Base-by-base conservation (phyloP, 2,329 filamentous ascomycete species). In the Colletotrichum sp. region DNA sequence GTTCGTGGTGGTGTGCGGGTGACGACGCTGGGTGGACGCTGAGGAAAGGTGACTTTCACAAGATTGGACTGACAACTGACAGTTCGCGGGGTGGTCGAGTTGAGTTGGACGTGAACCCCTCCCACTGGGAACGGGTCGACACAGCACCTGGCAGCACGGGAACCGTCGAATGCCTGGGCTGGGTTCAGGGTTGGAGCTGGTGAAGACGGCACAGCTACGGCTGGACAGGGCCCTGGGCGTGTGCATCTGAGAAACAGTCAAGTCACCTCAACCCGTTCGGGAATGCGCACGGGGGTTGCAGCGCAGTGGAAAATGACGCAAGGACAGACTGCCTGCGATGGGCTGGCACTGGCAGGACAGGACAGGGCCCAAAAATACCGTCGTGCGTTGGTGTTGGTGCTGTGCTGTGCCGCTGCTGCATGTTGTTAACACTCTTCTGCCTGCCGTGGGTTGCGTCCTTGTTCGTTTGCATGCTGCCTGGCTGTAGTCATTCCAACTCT, bases 301-400 rank as follows among this genome's bases (percentile, higher is more conserved):
- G 63, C 32, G 48, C 16, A 10, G 65, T 38, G 18, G 57, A 60
- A 67, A 74, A 75, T 75, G 72, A 67, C 68, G 72, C 67, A 61
- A 36, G 52, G 43, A 21, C 43, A 48, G 43, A 48, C 43, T 21
- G 43, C 43, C 43, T 48, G 43, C n/a, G 18, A 24, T 30, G 34
- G 34, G 15, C 18, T 48, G 63, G 34, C 9, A 30, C 38, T 18
- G 43, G 65, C 34, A 38, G 36, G 0, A 16, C 34, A 26, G 63
- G 36, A 43, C 58, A 30, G 28, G 28, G 26, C 58, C 66, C 66
- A 68, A 68, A 60, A 60, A 68, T 68, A 60, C 34, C 66, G 30
- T 30, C 52, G 21, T 60, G 64, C 64, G 8, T 32, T 24, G 52
- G 10, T 55, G 26, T 13, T 21, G 43, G 43, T 66, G 63, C 38